Evolutionary conservation across 768 basidiomycete species (phyloP).

Genomic region (Stropharia rugosoannulata): DNA sequence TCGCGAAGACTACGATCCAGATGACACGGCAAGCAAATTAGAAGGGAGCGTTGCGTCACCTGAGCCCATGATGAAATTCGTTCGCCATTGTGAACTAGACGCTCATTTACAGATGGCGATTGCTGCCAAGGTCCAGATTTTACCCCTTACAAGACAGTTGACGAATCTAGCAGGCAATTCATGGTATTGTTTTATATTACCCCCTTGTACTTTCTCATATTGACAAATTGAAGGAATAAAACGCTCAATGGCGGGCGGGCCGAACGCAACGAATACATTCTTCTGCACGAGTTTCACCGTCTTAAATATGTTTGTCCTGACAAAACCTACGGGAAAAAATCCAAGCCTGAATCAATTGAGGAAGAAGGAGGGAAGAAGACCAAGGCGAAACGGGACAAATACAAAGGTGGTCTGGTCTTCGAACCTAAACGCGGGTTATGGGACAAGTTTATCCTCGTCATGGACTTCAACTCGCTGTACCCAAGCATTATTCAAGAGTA

Average conservation of each 20-base stretch:
- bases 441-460: constrained; percentile 97
- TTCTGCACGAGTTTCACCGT: constrained; percentile 95
- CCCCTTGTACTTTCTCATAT: background rate
- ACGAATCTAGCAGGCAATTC: constrained; percentile 97
- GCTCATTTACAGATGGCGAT: constrained; percentile 98
- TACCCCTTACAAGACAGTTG: constrained; percentile 89
- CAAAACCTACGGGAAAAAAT: constrained; percentile 84
- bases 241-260: constrained; percentile 97
- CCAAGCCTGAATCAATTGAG: constrained; percentile 48
- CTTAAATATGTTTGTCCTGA: constrained; percentile 97
- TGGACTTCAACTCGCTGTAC: constrained; percentile 99
- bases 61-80: constrained; percentile 80
- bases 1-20: constrained; percentile 93
- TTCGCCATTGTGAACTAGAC: constrained; percentile 92
- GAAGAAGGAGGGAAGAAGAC: constrained; percentile 55
- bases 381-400: constrained; percentile 87
- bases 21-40: constrained; percentile 89
- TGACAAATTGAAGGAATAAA: constrained; percentile 73
- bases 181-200: constrained; percentile 55
- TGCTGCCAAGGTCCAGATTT: constrained; percentile 87
- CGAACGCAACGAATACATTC: constrained; percentile 98
- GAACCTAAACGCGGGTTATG: constrained; percentile 94
- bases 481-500: constrained; percentile 99
- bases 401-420: constrained; percentile 97
- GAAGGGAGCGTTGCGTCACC: constrained; percentile 80